phyloP scores from a whole-genome alignment of 495 filamentous ascomycete species.

The Neurospora discreta region DNA sequence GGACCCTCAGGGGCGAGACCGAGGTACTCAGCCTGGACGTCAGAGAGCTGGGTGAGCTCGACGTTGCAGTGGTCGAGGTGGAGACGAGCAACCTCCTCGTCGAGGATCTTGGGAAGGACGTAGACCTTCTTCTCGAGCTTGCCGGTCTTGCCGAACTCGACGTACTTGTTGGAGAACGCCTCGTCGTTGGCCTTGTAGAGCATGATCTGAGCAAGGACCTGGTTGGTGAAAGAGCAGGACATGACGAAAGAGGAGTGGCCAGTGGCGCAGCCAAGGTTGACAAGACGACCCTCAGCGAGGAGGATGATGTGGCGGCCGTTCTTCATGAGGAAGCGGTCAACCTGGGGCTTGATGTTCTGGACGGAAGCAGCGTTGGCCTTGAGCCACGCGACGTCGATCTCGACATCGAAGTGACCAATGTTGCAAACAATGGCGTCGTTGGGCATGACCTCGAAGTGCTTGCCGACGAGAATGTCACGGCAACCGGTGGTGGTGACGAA shows the following conservation, averaged over 20 bases:
- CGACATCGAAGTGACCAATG: conserved; percentile 99
- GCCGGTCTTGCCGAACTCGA: conserved; percentile 81
- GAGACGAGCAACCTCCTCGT: conserved; percentile 92
- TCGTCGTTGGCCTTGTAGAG: conserved; percentile 87
- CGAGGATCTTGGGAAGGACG: conserved; percentile 94
- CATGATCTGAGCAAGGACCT: conserved; percentile 98
- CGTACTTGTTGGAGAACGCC: conserved; percentile 82
- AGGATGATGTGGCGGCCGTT: conserved; percentile 96
- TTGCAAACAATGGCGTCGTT: conserved; percentile 99
- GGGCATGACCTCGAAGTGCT: conserved; percentile 94
- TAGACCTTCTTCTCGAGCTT: conserved; percentile 91
- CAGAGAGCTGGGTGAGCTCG: conserved; percentile 75
- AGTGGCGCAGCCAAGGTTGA: conserved; percentile 97
- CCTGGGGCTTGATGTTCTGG: conserved; percentile 99
- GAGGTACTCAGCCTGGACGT: conserved; percentile 89
- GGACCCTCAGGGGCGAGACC: conserved; percentile 73
- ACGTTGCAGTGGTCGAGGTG: conserved; percentile 92
- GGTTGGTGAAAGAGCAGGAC: conserved; percentile 99
- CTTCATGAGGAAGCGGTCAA: conserved; percentile 91
- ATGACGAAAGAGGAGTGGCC: conserved; percentile 99
- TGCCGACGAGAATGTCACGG: conserved; percentile 86
- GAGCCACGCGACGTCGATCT: conserved; percentile 99
- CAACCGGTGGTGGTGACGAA: conserved; percentile 99
- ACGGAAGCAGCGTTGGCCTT: conserved; percentile 86
- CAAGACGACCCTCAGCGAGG: conserved; percentile 93